Percentiles rank a stretch among this genome's conserved stretches.
Evolutionary conservation across 148 eudicot species (phyloP).

Genomic region (Rheum nobile): DNA sequence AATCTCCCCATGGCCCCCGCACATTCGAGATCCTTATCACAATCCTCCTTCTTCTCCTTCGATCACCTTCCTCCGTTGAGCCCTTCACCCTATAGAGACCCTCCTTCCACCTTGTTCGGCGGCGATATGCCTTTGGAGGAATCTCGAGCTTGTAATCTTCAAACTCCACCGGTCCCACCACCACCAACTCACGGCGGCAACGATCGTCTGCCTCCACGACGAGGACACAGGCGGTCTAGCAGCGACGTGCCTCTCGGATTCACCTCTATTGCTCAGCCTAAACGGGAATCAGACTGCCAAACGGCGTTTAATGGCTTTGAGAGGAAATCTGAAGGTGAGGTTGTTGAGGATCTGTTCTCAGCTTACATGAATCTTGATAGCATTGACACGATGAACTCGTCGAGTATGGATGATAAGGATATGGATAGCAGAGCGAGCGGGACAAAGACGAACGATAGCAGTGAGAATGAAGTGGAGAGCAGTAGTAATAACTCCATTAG

Average conservation of each 20-base stretch:
- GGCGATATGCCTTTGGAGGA: constrained; percentile 5
- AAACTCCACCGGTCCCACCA: background rate
- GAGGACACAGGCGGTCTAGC: constrained; percentile 29
- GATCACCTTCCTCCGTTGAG: constrained; percentile 37
- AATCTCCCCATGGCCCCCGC: constrained; percentile 7
- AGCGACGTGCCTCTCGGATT: constrained; percentile 35
- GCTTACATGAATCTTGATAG: constrained; percentile 33
- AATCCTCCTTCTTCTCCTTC: constrained; percentile 28
- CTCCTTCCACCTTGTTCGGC: background rate
- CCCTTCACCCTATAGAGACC: constrained; percentile 16
- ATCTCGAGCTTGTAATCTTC: background rate
- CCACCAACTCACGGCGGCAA: constrained; percentile 5
- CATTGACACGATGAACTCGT: constrained; percentile 27
- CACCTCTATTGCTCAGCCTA: constrained; percentile 15
- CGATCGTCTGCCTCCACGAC: constrained; percentile 28
- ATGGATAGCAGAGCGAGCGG: constrained; percentile 35
- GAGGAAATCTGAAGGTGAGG: constrained; percentile 23
- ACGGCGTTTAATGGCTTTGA: background rate
- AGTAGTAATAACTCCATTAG: constrained; percentile 3
- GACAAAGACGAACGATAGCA: constrained; percentile 35
- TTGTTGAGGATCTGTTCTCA: constrained; percentile 22
- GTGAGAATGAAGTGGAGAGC: constrained; percentile 13
- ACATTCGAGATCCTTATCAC: constrained; percentile 29
- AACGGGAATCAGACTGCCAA: constrained; percentile 16
- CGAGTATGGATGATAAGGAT: constrained; percentile 20